phyloP scores from a whole-genome alignment of 306 rosid species.

The Rosa lucieae region DNA sequence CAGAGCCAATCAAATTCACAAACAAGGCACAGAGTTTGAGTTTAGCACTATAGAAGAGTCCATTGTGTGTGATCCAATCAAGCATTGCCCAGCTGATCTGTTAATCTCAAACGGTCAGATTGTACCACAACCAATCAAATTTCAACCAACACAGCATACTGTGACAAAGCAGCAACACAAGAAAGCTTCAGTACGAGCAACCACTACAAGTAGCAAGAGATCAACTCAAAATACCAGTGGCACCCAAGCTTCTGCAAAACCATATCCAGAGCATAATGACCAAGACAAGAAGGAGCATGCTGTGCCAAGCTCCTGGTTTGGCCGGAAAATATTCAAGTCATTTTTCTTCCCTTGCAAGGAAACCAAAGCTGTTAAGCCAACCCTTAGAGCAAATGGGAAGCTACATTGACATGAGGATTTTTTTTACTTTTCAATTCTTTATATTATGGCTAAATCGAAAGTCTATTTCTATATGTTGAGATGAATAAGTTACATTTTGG shows the following conservation, averaged over 20 bases:
- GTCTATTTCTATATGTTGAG: slow-evolving; percentile 4
- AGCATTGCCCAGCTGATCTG: slow-evolving; percentile 46
- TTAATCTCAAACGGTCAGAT: slow-evolving; percentile 50
- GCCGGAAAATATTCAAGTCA: slow-evolving; percentile 42
- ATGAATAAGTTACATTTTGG: slow-evolving; percentile 7
- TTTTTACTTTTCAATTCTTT: slow-evolving; percentile 25
- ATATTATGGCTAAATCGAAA: slow-evolving; percentile 15
- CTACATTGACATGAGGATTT: slow-evolving; percentile 28
- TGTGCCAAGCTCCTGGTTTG: slow-evolving; percentile 27
- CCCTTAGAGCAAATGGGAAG: slow-evolving; percentile 32
- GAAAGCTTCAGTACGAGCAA: slow-evolving; percentile 32
- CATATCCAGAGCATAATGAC: slow-evolving; percentile 26
- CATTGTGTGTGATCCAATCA: slow-evolving; percentile 35
- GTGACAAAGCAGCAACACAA: slow-evolving; percentile 18
- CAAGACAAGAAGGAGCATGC: slow-evolving; percentile 30
- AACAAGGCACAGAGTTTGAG: slow-evolving; percentile 45
- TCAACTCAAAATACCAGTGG: slow-evolving; percentile 27
- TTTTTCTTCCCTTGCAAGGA: slow-evolving; percentile 54
- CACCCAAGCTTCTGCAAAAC: slow-evolving; percentile 23
- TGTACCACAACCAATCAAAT: slow-evolving; percentile 35
- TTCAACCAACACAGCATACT: slow-evolving; percentile 31
- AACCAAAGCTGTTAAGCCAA: slow-evolving; percentile 39
- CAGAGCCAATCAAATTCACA: slow-evolving; percentile 29
- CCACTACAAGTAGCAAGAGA: slow-evolving; percentile 29
- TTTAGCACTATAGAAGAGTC: slow-evolving; percentile 39